These are phyloP conservation scores for Aspergillus ellipticus DNA, from an alignment of 495 filamentous ascomycete species.

Conservation along the genomic window DNA sequence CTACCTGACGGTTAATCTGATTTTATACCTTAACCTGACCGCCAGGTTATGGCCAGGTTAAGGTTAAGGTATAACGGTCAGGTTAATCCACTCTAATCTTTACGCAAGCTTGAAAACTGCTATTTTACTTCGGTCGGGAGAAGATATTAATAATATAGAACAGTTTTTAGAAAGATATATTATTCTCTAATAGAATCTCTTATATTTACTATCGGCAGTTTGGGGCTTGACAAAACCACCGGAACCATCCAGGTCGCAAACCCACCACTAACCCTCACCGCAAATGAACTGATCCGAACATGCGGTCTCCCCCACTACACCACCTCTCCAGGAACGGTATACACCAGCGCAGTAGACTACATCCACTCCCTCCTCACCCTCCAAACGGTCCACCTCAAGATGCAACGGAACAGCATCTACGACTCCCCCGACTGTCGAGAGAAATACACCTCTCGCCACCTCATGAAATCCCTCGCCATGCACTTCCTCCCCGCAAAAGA, in stretches of 20 bases:
- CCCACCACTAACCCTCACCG: constrained; percentile 20
- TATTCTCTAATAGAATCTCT: no score
- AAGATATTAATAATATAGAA: no score
- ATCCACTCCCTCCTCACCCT: constrained; percentile 36
- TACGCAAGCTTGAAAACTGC: no score
- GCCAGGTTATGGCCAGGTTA: no score
- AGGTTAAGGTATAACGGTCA: no score
- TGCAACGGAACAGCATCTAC: constrained; percentile 41
- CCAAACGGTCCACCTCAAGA: constrained; percentile 35
- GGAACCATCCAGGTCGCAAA: background rate
- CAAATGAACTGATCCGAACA: constrained; percentile 24
- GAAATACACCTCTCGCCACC: constrained; percentile 27
- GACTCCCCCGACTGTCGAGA: constrained; percentile 34
- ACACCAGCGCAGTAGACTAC: constrained; percentile 31
- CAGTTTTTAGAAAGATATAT: no score
- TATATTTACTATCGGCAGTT: no score
- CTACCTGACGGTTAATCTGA: no score
- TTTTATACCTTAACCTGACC: no score
- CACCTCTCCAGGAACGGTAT: background rate
- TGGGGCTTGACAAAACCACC: no score
- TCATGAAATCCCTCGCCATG: constrained; percentile 16
- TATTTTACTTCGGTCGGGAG: no score
- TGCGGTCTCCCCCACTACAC: background rate
- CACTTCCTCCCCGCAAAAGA: constrained; percentile 16
- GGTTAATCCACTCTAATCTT: no score